Percentiles rank a stretch among this genome's conserved stretches.
Evolutionary conservation across 345 rosid genomes (phyloP).

Genomic region (Eucalyptus regnans): DNA sequence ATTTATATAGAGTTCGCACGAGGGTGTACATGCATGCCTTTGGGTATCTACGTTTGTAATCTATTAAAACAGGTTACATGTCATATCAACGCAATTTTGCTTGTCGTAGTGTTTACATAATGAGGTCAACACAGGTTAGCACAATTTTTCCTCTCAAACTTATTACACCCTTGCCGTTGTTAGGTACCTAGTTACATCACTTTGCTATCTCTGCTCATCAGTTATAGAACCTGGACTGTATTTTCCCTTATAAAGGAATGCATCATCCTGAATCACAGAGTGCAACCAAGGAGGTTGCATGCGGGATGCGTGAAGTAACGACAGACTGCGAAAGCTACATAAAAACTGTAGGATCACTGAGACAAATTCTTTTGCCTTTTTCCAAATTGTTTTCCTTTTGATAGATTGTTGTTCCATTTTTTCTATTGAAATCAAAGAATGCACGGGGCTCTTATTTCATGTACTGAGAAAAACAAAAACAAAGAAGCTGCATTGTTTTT

Average conservation of each 20-base stretch:
- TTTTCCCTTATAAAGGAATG: not conserved
- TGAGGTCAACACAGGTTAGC: too few relatives aligned
- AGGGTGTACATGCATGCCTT: not conserved
- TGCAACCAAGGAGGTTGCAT: not conserved
- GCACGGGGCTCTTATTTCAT: not conserved
- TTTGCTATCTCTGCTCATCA: not conserved
- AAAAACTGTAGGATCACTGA: not conserved
- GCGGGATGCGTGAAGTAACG: not conserved
- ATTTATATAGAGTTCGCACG: not conserved
- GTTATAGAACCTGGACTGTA: not conserved
- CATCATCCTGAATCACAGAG: not conserved
- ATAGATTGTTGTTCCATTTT: not conserved
- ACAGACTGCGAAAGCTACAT: not conserved
- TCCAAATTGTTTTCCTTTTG: not conserved
- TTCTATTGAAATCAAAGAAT: not conserved
- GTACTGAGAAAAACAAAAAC: not conserved
- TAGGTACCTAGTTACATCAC: not conserved
- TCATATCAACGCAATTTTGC: not conserved
- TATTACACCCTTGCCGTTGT: not conserved
- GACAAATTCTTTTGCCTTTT: not conserved
- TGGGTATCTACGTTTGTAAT: not conserved
- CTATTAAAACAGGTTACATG: not conserved
- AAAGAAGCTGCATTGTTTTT: not conserved
- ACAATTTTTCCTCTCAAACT: too few relatives aligned
- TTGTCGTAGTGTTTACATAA: not conserved